phyloP scores from a whole-genome alignment of 2,329 filamentous ascomycete genomes.

The Corynespora cassiicola region DNA sequence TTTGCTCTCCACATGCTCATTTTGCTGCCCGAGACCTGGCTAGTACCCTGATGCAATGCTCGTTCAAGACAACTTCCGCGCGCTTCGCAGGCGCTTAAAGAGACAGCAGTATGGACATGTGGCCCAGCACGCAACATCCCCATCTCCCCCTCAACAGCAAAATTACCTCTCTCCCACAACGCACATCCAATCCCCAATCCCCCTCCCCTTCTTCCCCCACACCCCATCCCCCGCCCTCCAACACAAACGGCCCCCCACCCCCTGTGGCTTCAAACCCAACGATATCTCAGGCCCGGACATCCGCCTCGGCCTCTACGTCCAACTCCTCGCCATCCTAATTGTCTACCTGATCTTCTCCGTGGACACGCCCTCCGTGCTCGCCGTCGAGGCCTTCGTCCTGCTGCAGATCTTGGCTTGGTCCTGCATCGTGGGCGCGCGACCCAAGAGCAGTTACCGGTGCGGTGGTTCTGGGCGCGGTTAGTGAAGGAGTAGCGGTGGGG shows the following conservation, averaged over 20 bases:
- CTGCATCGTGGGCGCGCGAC: slow-evolving; percentile 16
- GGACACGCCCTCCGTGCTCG: slow-evolving; percentile 13
- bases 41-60: too few species aligned
- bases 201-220: too few species aligned
- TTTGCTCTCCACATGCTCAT: too few species aligned
- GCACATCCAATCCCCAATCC: too few species aligned
- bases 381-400: slow-evolving; percentile 26
- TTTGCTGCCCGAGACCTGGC: too few species aligned
- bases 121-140: slow-evolving; percentile 64
- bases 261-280: slow-evolving; percentile 28
- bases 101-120: slow-evolving; percentile 6
- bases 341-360: slow-evolving; percentile 19
- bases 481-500: too few species aligned
- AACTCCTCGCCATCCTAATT: slow-evolving; percentile 26
- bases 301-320: slow-evolving; percentile 35
- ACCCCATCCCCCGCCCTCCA: too few species aligned
- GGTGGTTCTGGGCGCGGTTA: too few species aligned
- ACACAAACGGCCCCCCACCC: too few species aligned
- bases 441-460: too few species aligned
- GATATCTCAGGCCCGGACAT: slow-evolving; percentile 37
- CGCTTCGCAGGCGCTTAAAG: slow-evolving; percentile 2
- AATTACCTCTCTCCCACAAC: slow-evolving; percentile 48
- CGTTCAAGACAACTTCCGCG: too few species aligned
- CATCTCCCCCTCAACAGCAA: slow-evolving; percentile 65
- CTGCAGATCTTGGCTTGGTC: slow-evolving; percentile 24